Base-by-base conservation (phyloP, 108 stramenopile species). In the Nannochloropsis oceanica region DNA sequence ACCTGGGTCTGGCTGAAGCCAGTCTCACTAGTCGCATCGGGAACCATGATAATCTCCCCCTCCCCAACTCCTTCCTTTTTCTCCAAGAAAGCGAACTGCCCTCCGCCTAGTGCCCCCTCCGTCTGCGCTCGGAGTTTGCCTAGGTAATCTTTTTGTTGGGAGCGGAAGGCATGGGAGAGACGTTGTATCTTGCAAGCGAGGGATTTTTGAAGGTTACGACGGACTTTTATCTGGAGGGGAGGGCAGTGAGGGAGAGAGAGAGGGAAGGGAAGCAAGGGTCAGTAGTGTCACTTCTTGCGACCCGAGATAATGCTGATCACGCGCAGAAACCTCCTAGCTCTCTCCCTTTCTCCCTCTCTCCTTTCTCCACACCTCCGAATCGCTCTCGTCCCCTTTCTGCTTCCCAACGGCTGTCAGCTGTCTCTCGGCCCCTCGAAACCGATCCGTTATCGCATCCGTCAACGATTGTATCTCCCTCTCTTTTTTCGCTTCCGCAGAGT, bases 121-220 rank as follows among this genome's bases (percentile, higher is more conserved):
- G 96, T 98, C 87, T 97, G 96, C 14, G 94, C 90, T 84, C 95
- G 93, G 14, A 99, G 94, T 85, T 95, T 94, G 11, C 93, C 91
- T 80, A 98, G 84, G 84, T 99, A 99, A 79, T 96, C 95, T 43
- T 97, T 94, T 85, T 99, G 99, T 42, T 92, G 93, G 80, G 93
- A 91, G 59, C 99, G 92, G 92, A 99, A 99, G 25, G 92, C 90
- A 20, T 93, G 91, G 25, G 93, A 94, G 14, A 98, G 91, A 44
- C 94, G 91, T 88, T 99, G 99, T 43, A 99, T 91, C 86, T 96
- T 94, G 84, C 94, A 94, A 27, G 99, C 99, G 80, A 98, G 91
- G 85, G 94, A 93, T 44, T 84, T 89, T 83, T 93, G 92, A 34
- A 93, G 92, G 79, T 92, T 92, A 26, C 82, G 50, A 22, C 93